phyloP scores from a whole-genome alignment of 2,329 filamentous ascomycete species.

The Geosmithia flava region DNA sequence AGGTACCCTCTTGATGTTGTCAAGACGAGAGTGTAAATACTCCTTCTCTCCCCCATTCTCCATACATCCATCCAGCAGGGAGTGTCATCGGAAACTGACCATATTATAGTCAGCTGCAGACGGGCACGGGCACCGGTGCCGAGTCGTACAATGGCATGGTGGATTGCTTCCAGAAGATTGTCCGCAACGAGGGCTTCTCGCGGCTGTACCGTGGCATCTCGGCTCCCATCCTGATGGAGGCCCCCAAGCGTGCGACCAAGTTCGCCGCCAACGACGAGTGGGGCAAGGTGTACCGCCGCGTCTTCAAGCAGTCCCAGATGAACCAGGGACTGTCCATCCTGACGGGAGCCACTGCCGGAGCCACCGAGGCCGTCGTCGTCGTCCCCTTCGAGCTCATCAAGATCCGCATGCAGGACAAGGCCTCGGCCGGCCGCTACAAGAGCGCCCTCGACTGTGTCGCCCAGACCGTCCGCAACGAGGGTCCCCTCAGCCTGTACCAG shows the following conservation, averaged over 20 bases:
- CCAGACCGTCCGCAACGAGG: slow-evolving; percentile 77
- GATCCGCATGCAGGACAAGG: slow-evolving; percentile 93
- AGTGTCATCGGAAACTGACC: not conserved
- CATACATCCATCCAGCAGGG: slow-evolving; percentile 5
- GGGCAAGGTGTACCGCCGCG: slow-evolving; percentile 84
- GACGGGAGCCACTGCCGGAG: slow-evolving; percentile 88
- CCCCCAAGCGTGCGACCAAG: slow-evolving; percentile 86
- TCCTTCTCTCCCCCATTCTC: slow-evolving; percentile 4
- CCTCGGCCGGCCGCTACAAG: slow-evolving; percentile 77
- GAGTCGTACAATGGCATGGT: slow-evolving; percentile 95
- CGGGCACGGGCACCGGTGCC: slow-evolving; percentile 56
- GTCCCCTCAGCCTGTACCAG: slow-evolving; percentile 83
- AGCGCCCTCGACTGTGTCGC: slow-evolving; percentile 69
- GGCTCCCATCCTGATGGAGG: slow-evolving; percentile 96
- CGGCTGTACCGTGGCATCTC: slow-evolving; percentile 91
- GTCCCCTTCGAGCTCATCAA: slow-evolving; percentile 98
- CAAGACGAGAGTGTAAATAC: slow-evolving; percentile 78
- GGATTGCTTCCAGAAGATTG: slow-evolving; percentile 96
- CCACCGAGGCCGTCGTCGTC: slow-evolving; percentile 92
- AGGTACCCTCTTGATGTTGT: slow-evolving; percentile 99
- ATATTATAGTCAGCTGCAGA: slow-evolving; percentile 66
- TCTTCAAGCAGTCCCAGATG: slow-evolving; percentile 78
- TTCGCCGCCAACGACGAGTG: slow-evolving; percentile 98
- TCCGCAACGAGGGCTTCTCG: slow-evolving; percentile 89
- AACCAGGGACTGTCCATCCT: slow-evolving; percentile 84